Percentiles rank a stretch among this genome's conserved stretches.
These are phyloP conservation scores for Melampsora americana DNA, from an alignment of 1,284 basidiomycete genomes.

Conservation along the genomic window DNA sequence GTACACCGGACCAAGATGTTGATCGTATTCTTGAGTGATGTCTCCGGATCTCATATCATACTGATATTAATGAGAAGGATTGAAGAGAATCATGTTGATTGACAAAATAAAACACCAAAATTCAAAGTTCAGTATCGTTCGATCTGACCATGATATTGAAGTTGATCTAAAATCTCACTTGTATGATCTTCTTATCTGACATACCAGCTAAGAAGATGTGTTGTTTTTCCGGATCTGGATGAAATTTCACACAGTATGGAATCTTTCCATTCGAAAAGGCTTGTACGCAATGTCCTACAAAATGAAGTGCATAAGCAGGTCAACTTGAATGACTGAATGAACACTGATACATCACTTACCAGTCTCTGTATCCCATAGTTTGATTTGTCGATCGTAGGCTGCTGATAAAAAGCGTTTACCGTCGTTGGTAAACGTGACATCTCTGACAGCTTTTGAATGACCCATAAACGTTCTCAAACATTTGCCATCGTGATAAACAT, in stretches of 20 bases:
- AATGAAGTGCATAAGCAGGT: neutral
- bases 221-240: constrained; percentile 94
- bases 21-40: constrained; percentile 96
- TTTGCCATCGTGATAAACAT: constrained; percentile 93
- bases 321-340: neutral
- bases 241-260: constrained; percentile 88
- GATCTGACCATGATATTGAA: neutral
- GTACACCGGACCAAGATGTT: constrained; percentile 86
- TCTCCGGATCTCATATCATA: constrained; percentile 90
- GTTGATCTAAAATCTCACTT: constrained; percentile 9
- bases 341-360: constrained; percentile 52
- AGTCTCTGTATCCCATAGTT: constrained; percentile 99
- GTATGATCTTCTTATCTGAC: constrained; percentile 96
- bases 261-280: constrained; percentile 96
- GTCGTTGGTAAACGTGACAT: constrained; percentile 89
- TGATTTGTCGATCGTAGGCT: constrained; percentile 92
- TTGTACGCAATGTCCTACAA: constrained; percentile 74
- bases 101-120: neutral
- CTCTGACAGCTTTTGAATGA: constrained; percentile 93
- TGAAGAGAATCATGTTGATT: neutral
- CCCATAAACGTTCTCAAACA: constrained; percentile 96
- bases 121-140: neutral
- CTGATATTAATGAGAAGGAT: constrained; percentile 57
- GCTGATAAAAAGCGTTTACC: constrained; percentile 86
- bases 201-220: constrained; percentile 95